These are phyloP conservation scores for Uromyces viciae-fabae DNA, from an alignment of 1,284 basidiomycete species.

Conservation along the genomic window DNA sequence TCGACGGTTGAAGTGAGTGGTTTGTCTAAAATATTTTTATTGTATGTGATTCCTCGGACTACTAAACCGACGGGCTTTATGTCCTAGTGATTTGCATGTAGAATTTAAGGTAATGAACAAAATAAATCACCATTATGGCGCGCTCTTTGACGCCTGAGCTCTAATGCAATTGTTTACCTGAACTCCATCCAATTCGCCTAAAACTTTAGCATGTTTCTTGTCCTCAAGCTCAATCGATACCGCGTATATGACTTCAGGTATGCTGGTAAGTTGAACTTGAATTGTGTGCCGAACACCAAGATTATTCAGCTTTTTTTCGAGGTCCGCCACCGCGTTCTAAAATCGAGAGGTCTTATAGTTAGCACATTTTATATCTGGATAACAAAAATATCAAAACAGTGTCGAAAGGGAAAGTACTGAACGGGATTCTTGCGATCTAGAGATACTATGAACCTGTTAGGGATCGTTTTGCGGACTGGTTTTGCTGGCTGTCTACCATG, in stretches of 20 bases:
- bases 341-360: background rate
- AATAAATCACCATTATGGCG: background rate
- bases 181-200: background rate
- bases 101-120: background rate
- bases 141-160: too few species aligned
- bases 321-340: background rate
- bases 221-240: background rate
- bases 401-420: background rate
- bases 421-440: background rate
- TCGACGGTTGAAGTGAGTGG: background rate
- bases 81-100: background rate
- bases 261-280: background rate
- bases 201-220: conserved; percentile 1
- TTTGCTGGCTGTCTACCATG: too few species aligned
- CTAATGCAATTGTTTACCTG: too few species aligned
- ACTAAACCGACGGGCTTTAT: background rate
- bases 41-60: background rate
- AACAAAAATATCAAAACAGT: too few species aligned
- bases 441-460: background rate
- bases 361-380: background rate
- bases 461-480: too few species aligned
- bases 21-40: background rate
- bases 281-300: background rate
- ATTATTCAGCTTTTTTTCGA: background rate
- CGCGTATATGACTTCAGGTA: background rate